These are phyloP conservation scores for Petunia secreta DNA, from an alignment of 257 asterid species.

Conservation along the genomic window DNA sequence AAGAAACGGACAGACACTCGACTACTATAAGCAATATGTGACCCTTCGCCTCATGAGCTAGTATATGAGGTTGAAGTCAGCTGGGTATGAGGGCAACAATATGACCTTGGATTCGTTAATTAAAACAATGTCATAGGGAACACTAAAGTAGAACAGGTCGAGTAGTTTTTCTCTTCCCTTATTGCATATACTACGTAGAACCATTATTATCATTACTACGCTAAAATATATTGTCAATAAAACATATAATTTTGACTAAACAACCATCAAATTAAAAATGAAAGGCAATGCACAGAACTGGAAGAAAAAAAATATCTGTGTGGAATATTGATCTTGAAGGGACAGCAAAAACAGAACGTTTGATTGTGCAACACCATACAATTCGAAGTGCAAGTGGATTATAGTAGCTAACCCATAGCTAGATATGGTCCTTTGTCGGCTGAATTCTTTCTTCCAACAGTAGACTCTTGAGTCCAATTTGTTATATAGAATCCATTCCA, in stretches of 20 bases:
- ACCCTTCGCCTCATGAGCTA: too few relatives aligned
- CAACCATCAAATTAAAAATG: background rate
- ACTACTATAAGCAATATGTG: too few relatives aligned
- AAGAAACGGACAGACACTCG: too few relatives aligned
- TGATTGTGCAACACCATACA: constrained; percentile 8
- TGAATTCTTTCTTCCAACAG: background rate
- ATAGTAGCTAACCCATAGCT: background rate
- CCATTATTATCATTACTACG: too few relatives aligned
- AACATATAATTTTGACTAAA: background rate
- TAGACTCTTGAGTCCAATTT: background rate
- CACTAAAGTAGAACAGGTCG: too few relatives aligned
- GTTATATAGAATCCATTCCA: background rate
- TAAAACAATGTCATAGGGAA: too few relatives aligned
- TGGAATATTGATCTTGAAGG: constrained; percentile 17
- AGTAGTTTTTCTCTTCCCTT: too few relatives aligned
- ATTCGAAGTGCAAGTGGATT: constrained; percentile 14
- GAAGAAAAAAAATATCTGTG: background rate
- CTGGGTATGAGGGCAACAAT: too few relatives aligned
- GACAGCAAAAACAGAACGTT: constrained; percentile 11
- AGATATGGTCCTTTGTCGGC: constrained; percentile 16
- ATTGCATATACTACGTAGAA: too few relatives aligned
- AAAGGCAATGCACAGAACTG: background rate
- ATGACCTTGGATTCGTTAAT: too few relatives aligned
- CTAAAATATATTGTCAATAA: too few relatives aligned
- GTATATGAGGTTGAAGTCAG: too few relatives aligned